A percentile compares a stretch with the other conserved stretches of the same genome.
These are phyloP conservation scores for Pyrenopolyporus hunteri DNA, from an alignment of 495 filamentous ascomycete species.

Conservation along the genomic window DNA sequence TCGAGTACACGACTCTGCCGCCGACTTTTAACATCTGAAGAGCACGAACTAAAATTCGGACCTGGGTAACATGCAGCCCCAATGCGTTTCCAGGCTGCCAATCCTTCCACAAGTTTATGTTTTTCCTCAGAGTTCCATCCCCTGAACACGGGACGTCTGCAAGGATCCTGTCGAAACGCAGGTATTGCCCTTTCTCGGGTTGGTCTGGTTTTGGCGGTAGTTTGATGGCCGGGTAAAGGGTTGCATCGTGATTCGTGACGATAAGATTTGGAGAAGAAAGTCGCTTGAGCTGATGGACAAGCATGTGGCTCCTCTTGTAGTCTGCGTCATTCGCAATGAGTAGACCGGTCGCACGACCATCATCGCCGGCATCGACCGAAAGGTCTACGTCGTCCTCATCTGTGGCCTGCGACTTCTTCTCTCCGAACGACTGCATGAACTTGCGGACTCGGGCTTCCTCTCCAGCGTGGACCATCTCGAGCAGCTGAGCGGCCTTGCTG, in stretches of 20 bases:
- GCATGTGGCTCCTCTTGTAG: slow-evolving; percentile 93
- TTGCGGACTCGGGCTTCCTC: slow-evolving; percentile 82
- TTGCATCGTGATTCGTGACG: slow-evolving; percentile 97
- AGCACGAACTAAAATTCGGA: slow-evolving; percentile 87
- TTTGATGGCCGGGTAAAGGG: slow-evolving; percentile 89
- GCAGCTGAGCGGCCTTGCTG: slow-evolving; percentile 92
- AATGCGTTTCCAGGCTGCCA: slow-evolving; percentile 85
- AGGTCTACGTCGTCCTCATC: slow-evolving; percentile 55
- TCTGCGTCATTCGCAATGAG: slow-evolving; percentile 95
- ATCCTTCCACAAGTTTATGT: slow-evolving; percentile 89
- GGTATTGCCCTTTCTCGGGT: slow-evolving; percentile 66
- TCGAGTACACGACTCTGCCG: slow-evolving; percentile 93
- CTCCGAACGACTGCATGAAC: slow-evolving; percentile 58
- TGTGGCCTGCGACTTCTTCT: slow-evolving; percentile 55
- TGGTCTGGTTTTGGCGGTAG: slow-evolving; percentile 65
- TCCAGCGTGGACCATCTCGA: slow-evolving; percentile 90
- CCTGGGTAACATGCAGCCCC: slow-evolving; percentile 82
- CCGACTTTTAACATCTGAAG: slow-evolving; percentile 97
- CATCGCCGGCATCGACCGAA: slow-evolving; percentile 67
- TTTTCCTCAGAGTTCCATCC: slow-evolving; percentile 92
- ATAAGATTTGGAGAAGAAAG: slow-evolving; percentile 95
- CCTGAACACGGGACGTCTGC: slow-evolving; percentile 97
- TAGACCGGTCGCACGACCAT: slow-evolving; percentile 86
- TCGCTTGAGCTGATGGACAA: slow-evolving; percentile 96
- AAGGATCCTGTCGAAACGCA: slow-evolving; percentile 96